Evolutionary conservation across 306 rosid species (phyloP).

Genomic region (Potentilla sterilis): DNA sequence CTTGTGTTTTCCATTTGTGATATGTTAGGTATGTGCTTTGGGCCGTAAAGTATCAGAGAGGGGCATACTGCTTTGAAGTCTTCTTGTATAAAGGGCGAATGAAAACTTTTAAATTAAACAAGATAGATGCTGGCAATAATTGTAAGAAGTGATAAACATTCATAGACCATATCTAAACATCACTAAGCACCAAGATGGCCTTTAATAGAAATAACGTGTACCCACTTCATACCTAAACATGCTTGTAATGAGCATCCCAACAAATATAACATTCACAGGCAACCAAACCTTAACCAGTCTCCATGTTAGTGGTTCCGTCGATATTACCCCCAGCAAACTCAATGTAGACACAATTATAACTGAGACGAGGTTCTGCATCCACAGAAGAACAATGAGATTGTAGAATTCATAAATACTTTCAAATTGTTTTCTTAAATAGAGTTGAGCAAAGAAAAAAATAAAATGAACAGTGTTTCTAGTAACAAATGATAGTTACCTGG

Average conservation of each 20-base stretch:
- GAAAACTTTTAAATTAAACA: background rate
- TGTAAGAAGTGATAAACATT: background rate
- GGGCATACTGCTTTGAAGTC: no score
- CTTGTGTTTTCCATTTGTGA: background rate
- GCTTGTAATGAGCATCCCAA: slow-evolving; percentile 97
- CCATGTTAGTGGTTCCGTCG: slow-evolving; percentile 93
- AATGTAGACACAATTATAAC: slow-evolving; percentile 66
- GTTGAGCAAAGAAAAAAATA: slow-evolving; percentile 5
- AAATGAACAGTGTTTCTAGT: background rate
- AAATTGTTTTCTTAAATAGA: slow-evolving; percentile 12
- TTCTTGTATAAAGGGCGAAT: background rate
- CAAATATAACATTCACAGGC: slow-evolving; percentile 88
- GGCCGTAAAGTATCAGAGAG: background rate
- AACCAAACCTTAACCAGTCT: slow-evolving; percentile 88
- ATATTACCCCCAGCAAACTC: slow-evolving; percentile 66
- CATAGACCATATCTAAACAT: background rate
- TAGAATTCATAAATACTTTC: slow-evolving; percentile 18
- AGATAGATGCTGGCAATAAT: background rate
- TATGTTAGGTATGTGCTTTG: background rate
- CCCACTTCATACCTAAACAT: slow-evolving; percentile 77
- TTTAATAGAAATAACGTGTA: slow-evolving; percentile 15
- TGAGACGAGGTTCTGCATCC: slow-evolving; percentile 85
- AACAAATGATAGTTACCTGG: slow-evolving; percentile 57
- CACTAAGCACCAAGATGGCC: background rate
- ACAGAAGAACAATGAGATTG: slow-evolving; percentile 24